Percentiles rank a stretch among this genome's conserved stretches.
Evolutionary conservation across 768 basidiomycete species (phyloP).

Genomic region (Serendipita sp.): DNA sequence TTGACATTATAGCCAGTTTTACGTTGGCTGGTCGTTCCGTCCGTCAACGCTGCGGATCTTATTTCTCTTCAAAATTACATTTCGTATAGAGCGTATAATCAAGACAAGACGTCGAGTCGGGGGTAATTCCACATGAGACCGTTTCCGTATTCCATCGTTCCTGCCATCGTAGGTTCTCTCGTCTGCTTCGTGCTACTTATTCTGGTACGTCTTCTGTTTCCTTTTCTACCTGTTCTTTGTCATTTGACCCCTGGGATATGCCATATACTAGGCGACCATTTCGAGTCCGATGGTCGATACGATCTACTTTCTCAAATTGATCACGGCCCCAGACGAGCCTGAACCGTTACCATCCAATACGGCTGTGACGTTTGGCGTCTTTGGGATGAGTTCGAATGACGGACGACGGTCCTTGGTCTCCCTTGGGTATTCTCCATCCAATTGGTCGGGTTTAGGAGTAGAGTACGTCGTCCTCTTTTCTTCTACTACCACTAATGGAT

Average conservation of each 20-base stretch:
- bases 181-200: not conserved
- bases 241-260: too few species aligned
- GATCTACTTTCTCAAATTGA: not conserved
- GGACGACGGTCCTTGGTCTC: not conserved
- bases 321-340: constrained; percentile 1
- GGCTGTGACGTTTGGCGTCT: not conserved
- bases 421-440: not conserved
- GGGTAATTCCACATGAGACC: not conserved
- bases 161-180: not conserved
- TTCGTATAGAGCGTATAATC: too few species aligned
- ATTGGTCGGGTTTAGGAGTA: not conserved
- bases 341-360: not conserved
- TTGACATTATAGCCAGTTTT: too few species aligned
- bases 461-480: not conserved
- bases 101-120: too few species aligned
- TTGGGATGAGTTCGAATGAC: not conserved
- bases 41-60: too few species aligned
- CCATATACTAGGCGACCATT: not conserved
- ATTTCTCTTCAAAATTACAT: too few species aligned
- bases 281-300: not conserved
- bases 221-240: not conserved
- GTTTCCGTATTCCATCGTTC: not conserved
- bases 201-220: not conserved
- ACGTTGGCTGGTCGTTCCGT: too few species aligned
- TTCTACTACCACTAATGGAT: too few species aligned